Evolutionary conservation across 1,139 yeast genomes (phyloP).

Genomic region (Yamadazyma aaseri): DNA sequence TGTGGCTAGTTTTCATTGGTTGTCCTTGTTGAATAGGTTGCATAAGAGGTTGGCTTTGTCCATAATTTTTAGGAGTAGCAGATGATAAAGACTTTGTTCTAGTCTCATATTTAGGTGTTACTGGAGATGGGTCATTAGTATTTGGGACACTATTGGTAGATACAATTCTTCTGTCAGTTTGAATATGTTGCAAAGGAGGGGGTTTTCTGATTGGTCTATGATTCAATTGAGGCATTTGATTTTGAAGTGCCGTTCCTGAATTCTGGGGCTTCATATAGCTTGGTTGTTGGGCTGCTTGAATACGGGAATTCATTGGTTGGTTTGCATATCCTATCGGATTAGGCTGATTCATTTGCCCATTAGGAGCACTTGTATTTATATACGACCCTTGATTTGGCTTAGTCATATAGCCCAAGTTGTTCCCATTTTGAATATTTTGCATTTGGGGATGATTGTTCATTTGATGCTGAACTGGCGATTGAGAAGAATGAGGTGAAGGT

Average conservation of each 20-base stretch:
- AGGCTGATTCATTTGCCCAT: too few species aligned
- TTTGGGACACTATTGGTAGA: conserved; percentile 24
- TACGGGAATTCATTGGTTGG: background rate
- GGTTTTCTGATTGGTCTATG: conserved; percentile 11
- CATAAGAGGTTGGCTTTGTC: conserved; percentile 11
- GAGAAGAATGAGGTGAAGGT: background rate
- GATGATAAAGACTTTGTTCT: conserved; percentile 24
- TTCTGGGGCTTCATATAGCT: conserved; percentile 2
- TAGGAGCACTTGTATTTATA: too few species aligned
- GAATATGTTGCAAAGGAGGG: conserved; percentile 19
- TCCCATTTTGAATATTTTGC: background rate
- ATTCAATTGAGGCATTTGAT: conserved; percentile 1
- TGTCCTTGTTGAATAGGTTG: conserved; percentile 18
- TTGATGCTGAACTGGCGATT: background rate
- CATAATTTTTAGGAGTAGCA: conserved; percentile 12
- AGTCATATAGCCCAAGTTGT: background rate
- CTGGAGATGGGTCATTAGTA: conserved; percentile 11
- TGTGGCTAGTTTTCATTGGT: conserved; percentile 10
- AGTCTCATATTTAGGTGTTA: conserved; percentile 16
- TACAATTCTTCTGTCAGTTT: conserved; percentile 25
- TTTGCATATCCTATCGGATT: too few species aligned
- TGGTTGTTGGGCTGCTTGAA: conserved; percentile 2
- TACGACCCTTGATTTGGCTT: background rate
- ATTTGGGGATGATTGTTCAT: background rate
- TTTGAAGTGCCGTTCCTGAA: conserved; percentile 6